Conservation (phyloP, 257 asterid genomes). For the Ilex asprella region DNA sequence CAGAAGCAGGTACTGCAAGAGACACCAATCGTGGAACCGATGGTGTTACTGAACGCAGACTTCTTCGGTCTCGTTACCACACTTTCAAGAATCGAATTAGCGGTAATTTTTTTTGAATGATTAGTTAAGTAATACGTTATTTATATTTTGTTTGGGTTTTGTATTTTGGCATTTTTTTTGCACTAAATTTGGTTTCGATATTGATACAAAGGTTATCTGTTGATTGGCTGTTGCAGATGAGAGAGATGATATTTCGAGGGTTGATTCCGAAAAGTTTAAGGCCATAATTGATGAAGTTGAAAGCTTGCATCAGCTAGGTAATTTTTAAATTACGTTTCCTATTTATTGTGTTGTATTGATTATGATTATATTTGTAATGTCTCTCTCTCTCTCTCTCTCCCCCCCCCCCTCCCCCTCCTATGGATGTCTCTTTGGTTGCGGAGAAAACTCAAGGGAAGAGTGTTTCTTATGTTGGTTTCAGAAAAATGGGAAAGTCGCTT, state of each 20-base stretch:
- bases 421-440: too few relatives aligned
- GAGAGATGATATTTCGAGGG: conserved; percentile 62
- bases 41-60: conserved; percentile 22
- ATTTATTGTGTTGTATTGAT: background rate
- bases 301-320: conserved; percentile 77
- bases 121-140: background rate
- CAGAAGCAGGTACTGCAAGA: too few relatives aligned
- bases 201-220: background rate
- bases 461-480: too few relatives aligned
- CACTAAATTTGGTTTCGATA: background rate
- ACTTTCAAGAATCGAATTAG: conserved; percentile 26
- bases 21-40: conserved; percentile 1
- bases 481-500: too few relatives aligned
- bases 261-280: conserved; percentile 57
- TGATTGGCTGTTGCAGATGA: conserved; percentile 51
- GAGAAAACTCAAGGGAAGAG: too few relatives aligned
- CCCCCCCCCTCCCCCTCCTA: too few relatives aligned
- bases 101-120: background rate
- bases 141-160: background rate
- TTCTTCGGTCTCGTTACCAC: conserved; percentile 38
- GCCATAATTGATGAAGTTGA: conserved; percentile 76
- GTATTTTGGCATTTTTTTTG: background rate
- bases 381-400: too few relatives aligned
- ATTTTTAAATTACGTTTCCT: background rate
- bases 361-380: too few relatives aligned